Conservation (phyloP, 208 protist genomes). For the Trypanosoma cruzi region DNA sequence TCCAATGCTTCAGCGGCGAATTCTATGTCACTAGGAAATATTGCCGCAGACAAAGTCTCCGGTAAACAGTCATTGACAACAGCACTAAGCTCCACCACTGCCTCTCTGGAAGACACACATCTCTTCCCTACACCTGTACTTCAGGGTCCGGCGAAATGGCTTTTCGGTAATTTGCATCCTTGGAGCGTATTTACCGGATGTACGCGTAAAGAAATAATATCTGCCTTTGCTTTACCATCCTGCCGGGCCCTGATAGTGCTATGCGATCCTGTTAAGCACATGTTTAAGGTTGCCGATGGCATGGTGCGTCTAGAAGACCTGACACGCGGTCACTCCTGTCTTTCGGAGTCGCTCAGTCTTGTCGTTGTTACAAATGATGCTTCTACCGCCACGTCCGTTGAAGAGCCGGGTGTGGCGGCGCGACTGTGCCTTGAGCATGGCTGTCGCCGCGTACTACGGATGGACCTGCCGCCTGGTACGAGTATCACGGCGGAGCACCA, state of each 20-base stretch:
- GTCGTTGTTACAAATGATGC: slow-evolving; percentile 61
- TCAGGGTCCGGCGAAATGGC: not conserved
- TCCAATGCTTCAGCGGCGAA: not conserved
- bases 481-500: slow-evolving; percentile 49
- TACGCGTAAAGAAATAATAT: slow-evolving; percentile 83
- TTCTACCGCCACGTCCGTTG: slow-evolving; percentile 32
- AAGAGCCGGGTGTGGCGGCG: slow-evolving; percentile 46
- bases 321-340: slow-evolving; percentile 4
- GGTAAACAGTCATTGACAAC: slow-evolving; percentile 1
- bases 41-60: not conserved
- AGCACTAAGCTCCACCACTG: not conserved
- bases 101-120: not conserved
- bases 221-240: slow-evolving; percentile 41
- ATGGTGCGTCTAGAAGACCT: slow-evolving; percentile 40
- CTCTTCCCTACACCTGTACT: not conserved
- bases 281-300: slow-evolving; percentile 71
- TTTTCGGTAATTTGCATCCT: not conserved
- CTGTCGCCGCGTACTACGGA: slow-evolving; percentile 67
- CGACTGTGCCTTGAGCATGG: slow-evolving; percentile 66
- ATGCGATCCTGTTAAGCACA: slow-evolving; percentile 38
- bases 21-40: slow-evolving; percentile 8
- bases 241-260: slow-evolving; percentile 65
- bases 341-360: slow-evolving; percentile 41
- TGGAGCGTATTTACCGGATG: slow-evolving; percentile 67
- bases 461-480: slow-evolving; percentile 51